Percentiles rank a stretch among this genome's conserved stretches.
phyloP scores from a whole-genome alignment of 2,329 filamentous ascomycete species.

The Apiospora aurea region DNA sequence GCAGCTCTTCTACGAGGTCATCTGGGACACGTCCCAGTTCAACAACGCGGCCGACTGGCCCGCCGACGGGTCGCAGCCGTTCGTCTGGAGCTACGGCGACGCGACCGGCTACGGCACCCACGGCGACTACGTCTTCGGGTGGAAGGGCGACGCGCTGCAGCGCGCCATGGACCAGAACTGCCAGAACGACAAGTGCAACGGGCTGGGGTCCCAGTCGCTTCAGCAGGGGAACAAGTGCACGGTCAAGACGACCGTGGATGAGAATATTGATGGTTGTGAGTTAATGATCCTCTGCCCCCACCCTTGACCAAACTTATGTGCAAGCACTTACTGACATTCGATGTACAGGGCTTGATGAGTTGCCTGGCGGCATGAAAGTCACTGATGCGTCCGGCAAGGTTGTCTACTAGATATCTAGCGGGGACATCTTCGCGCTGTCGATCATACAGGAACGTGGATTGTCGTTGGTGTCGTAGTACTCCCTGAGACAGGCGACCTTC shows the following conservation, averaged over 20 bases:
- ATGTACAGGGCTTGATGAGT: constrained; percentile 32
- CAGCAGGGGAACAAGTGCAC: constrained; percentile 35
- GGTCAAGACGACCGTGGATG: constrained; percentile 32
- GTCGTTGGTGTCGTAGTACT: too few relatives aligned
- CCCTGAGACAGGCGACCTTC: too few relatives aligned
- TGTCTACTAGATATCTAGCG: background rate
- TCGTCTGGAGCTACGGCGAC: constrained; percentile 41
- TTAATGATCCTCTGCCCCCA: background rate
- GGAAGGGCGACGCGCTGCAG: constrained; percentile 45
- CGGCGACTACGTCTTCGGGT: constrained; percentile 46
- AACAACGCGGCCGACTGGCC: constrained; percentile 44
- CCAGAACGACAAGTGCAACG: constrained; percentile 40
- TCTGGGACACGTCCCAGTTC: constrained; percentile 46
- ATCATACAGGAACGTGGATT: too few relatives aligned
- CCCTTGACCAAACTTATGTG: background rate
- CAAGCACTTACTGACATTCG: constrained; percentile 24
- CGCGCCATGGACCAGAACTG: constrained; percentile 43
- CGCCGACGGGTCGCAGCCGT: constrained; percentile 42
- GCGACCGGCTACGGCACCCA: constrained; percentile 44
- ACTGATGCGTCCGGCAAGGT: constrained; percentile 28
- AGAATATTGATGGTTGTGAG: constrained; percentile 37
- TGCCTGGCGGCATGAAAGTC: constrained; percentile 36
- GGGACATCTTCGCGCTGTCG: too few relatives aligned
- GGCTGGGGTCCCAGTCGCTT: constrained; percentile 32
- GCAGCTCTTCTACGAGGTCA: constrained; percentile 51